A percentile compares a stretch with the other conserved stretches of the same genome.
These are phyloP conservation scores for Leonotis leonurus DNA, from an alignment of 257 asterid species.

Conservation along the genomic window DNA sequence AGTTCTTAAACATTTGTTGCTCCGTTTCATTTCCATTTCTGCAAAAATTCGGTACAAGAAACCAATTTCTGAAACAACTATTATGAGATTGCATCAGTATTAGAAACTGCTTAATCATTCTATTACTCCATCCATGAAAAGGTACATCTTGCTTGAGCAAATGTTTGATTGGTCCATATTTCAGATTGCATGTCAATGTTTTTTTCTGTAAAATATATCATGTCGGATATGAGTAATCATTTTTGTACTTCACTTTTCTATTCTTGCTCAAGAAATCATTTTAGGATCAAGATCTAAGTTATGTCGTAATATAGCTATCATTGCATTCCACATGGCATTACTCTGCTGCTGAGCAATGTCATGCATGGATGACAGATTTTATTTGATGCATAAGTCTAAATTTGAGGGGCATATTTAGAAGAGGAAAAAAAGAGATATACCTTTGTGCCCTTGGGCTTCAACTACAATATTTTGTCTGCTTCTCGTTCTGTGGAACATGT, in stretches of 20 bases:
- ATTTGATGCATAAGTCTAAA: too few relatives aligned
- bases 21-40: background rate
- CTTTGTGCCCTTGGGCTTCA: too few relatives aligned
- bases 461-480: too few relatives aligned
- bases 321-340: background rate
- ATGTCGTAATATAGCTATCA: background rate
- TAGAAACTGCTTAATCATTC: background rate
- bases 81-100: background rate
- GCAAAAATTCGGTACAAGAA: background rate
- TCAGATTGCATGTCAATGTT: too few relatives aligned
- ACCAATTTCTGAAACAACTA: background rate
- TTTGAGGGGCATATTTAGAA: too few relatives aligned
- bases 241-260: too few relatives aligned
- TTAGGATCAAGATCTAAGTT: too few relatives aligned
- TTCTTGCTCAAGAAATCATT: too few relatives aligned
- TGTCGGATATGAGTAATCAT: too few relatives aligned
- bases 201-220: too few relatives aligned
- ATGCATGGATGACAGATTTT: background rate
- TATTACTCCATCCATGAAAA: background rate
- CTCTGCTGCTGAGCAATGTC: background rate
- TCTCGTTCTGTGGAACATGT: too few relatives aligned
- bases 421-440: too few relatives aligned
- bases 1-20: slow-evolving; percentile 24
- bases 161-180: background rate
- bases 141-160: background rate